Base-by-base conservation (phyloP, 305 asterid genomes). In the Rubia peregrina region DNA sequence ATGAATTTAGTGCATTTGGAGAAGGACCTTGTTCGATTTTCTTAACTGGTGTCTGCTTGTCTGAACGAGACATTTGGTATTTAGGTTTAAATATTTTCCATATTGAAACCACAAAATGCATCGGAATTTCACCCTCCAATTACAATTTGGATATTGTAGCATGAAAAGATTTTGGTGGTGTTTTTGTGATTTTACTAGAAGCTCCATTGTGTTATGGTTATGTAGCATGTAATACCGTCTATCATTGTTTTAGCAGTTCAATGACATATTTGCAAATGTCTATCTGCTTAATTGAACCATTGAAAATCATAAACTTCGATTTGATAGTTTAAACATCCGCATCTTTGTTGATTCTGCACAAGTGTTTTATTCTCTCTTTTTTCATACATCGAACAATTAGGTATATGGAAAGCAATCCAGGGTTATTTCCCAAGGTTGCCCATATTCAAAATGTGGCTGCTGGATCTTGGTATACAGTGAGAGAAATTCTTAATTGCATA, bases 401-500 rank as follows among this genome's bases (percentile, higher is more conserved):
- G 81, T 73, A 73, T 68, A 72, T 75, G 62, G 65, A 65, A 64
- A 49, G 69, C 69, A 69, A 78, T 56, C 64, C 73, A 69, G 78
- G 76, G 68, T 65, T 67, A 41, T 67, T 72, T 57, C 82, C 83
- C 11, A 79, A 66, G 70, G 69, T 70, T 65, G 44, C 73, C 26
- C 70, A 38, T 43, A 64, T 69, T 38, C 79, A 67, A 64, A 75
- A 74, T 56, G 71, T 70, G 74, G 69, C 66, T 64, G 85, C 78
- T 41, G 79, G 72, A 74, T 67, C 75, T 5, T 77, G 75, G 81
- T 21, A 74, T 71, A 56, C 36, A n/a, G 74, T 76, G 70, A 70
- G 48, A 64, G 71, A 42, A 30, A 36, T 72, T 67, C 55, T 80
- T 48, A 19, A 36, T 24, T 7, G 14, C 73, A 16, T 75, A 69